Percentiles rank a stretch among this genome's conserved stretches.
phyloP scores from a whole-genome alignment of 2,329 filamentous ascomycete species.

The Apiospora kogelbergensis region DNA sequence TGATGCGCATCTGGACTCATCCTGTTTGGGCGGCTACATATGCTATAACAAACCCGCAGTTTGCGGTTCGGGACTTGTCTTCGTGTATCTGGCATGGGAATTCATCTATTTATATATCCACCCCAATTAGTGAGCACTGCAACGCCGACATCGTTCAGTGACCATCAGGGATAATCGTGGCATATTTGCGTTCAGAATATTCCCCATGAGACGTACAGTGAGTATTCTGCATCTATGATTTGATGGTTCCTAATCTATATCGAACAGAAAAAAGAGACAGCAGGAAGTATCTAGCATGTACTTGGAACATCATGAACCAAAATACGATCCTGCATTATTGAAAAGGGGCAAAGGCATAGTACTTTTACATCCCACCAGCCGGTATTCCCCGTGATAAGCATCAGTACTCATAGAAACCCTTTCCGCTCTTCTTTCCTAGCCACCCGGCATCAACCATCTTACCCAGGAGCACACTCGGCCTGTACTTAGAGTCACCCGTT shows the following conservation, averaged over 20 bases:
- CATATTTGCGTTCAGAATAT: background rate
- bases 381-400: too few relatives aligned
- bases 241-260: background rate
- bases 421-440: constrained; percentile 96
- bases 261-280: background rate
- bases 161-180: background rate
- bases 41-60: background rate
- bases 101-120: background rate
- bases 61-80: background rate
- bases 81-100: background rate
- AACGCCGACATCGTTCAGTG: too few relatives aligned
- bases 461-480: constrained; percentile 79
- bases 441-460: constrained; percentile 99
- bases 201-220: too few relatives aligned
- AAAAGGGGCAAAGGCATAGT: background rate
- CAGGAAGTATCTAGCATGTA: background rate
- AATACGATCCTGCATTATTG: background rate
- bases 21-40: background rate
- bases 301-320: background rate
- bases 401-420: constrained; percentile 90
- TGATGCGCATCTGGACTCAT: background rate
- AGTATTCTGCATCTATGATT: background rate
- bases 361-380: background rate
- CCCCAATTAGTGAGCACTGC: background rate
- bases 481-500: constrained; percentile 94